Evolutionary conservation across 2,329 filamentous ascomycete species (phyloP).

Genomic region (Niveomyces coronatus): DNA sequence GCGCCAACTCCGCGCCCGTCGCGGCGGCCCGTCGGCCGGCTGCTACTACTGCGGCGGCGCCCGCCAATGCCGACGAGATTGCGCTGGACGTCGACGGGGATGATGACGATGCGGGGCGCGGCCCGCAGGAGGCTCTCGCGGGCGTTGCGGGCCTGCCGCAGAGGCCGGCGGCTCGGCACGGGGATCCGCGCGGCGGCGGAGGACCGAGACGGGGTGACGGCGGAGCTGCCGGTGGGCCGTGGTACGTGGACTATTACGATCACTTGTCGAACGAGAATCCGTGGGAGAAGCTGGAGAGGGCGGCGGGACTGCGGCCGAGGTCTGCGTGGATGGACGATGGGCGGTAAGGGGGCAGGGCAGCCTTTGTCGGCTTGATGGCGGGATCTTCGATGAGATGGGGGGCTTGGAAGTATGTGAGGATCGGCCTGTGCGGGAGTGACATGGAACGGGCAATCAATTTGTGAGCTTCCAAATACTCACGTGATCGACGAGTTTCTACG

Average conservation of each 20-base stretch:
- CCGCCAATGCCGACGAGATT: constrained; percentile 35
- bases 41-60: constrained; percentile 10
- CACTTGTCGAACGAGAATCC: constrained; percentile 61
- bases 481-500: too few relatives aligned
- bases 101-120: constrained; percentile 4
- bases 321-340: constrained; percentile 38
- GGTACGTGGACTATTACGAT: constrained; percentile 61
- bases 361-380: too few relatives aligned
- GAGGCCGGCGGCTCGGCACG: constrained; percentile 17
- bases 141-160: constrained; percentile 24
- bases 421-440: too few relatives aligned
- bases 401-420: too few relatives aligned
- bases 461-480: too few relatives aligned
- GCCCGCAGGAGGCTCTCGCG: constrained; percentile 21
- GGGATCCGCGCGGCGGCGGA: constrained; percentile 17
- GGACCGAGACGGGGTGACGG: constrained; percentile 9
- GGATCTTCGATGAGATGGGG: too few relatives aligned
- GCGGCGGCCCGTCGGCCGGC: constrained; percentile 15
- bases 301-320: constrained; percentile 29
- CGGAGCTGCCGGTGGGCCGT: constrained; percentile 24
- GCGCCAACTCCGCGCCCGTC: constrained; percentile 27
- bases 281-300: constrained; percentile 50
- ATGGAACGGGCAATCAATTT: too few relatives aligned
- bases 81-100: constrained; percentile 28
- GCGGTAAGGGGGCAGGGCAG: too few relatives aligned